Base-by-base conservation (phyloP, 2,329 filamentous ascomycete genomes). In the Monosporascus sp. region DNA sequence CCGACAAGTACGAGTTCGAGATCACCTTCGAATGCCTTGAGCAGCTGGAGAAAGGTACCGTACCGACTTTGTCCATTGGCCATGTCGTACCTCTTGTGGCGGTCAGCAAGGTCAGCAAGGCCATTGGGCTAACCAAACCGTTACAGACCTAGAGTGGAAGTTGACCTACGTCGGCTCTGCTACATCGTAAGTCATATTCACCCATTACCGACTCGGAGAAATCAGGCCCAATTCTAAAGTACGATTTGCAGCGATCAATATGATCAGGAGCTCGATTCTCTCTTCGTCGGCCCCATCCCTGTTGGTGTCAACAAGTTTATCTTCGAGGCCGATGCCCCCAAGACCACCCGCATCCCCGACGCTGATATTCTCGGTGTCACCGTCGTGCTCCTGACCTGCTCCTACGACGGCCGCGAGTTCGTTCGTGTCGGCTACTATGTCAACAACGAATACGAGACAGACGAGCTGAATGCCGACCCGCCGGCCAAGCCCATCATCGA, bases 11-110 rank as follows among this genome's bases (percentile, higher is more conserved):
- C 72, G 86, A 94, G 72, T 96, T 99, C 63, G 93, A 99, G 75
- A 97, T 99, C 71, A 99, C 94, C 18, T 99, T 99, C 59, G 94
- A 99, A 74, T 97, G 94, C 67, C 84, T 97, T 24, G 94, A 99
- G 77, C 84, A 88, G 62, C 82, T 99, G 39, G 89, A 96, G 70
- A 97, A 97, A 75, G 92, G 91, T 92, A 72, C 39, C 14, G 22
- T 20, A 43, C 18, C 18, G 22, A 14, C 18, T 27, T 15, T 41
- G 14, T 38, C 27, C 27, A 49, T 55, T 58, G 46, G 63, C 51
- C 45, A 20, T 37, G 22, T 44, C n/a, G 15, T n/a, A 9, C 6
- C 17, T 18, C 6, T 8, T 18, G 17, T 39, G 38, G 17, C 38
- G 38, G 38, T 39, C 17, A n/a, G 18, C 17, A 39, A 8, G 18